Evolutionary conservation across 345 rosid genomes (phyloP), one percentile per base, ranked within the genome.

Genomic region (Moringa oleifera): DNA sequence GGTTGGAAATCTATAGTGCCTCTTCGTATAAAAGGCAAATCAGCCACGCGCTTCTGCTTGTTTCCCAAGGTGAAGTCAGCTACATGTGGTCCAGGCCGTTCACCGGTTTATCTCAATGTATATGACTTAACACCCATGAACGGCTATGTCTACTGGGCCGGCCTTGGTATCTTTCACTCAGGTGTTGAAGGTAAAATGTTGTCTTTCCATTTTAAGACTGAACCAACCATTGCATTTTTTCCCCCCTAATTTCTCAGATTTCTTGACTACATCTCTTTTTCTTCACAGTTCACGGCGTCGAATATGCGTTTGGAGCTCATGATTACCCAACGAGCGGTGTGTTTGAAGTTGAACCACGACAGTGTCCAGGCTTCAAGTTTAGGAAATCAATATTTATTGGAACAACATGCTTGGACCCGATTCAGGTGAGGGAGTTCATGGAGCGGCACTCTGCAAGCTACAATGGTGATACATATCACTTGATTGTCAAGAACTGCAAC

Each of bases 301-400:
- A 94, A 62, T 93, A 93, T 72, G 98, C 98, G 23, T 94, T 94
- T 62, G 99, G 99, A 73, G 99, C 99, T 25, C 99, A 94, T 63
- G 96, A 86, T 66, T 81, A 81, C 61, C 68, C 99, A 18, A 82
- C 85, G 7, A 94, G 89, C 54, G 99, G 99, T 51, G 93, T 94
- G 20, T 94, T 90, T 65, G 99, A 90, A 84, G 91, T 85, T 21
- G 99, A 94, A 64, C 99, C 99, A 28, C 75, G 89, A 22, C 86
- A 82, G 25, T 90, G 97, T 70, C 99, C 97, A 1, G 99, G 99
- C 2, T 94, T 86, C 90, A 85, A 88, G 79, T 90, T 90, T 74
- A 86, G 90, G 90, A 88, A 79, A 68, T 83, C 97, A 0, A 79
- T 90, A 80, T 81, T 82, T 71, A 81, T 94, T 21, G 99, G 99